These are phyloP conservation scores for Ceratobasidium theobromae DNA, from an alignment of 1,284 basidiomycete species.

Conservation along the genomic window DNA sequence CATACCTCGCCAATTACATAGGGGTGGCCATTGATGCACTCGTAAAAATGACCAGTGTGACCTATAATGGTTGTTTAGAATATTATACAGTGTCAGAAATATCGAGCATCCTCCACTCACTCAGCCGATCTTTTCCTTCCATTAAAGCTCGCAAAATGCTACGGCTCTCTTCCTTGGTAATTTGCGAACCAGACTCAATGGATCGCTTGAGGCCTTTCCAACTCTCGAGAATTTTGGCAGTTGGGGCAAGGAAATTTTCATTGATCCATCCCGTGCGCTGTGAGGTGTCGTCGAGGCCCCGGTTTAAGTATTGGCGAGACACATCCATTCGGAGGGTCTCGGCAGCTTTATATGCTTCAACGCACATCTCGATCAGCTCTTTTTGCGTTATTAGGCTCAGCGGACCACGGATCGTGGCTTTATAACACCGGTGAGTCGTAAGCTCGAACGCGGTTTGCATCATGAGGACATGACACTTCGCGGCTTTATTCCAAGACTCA, in stretches of 20 bases:
- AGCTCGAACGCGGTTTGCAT: conserved; percentile 48
- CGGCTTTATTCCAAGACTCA: conserved; percentile 47
- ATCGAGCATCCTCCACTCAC: too few species aligned
- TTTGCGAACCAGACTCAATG: background rate
- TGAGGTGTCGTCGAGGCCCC: background rate
- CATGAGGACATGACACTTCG: conserved; percentile 45
- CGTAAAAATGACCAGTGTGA: conserved; percentile 52
- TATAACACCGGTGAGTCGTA: conserved; percentile 2
- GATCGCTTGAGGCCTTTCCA: conserved; percentile 27
- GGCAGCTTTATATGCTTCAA: background rate
- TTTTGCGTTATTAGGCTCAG: conserved; percentile 24
- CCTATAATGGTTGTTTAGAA: background rate
- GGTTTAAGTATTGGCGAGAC: background rate
- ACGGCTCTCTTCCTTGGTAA: background rate
- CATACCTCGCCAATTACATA: conserved; percentile 53
- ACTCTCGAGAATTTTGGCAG: conserved; percentile 7
- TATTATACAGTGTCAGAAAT: too few species aligned
- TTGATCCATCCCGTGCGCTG: background rate
- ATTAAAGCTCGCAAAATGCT: background rate
- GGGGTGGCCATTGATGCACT: conserved; percentile 53
- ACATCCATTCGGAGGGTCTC: background rate
- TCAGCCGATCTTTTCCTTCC: background rate
- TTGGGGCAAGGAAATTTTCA: background rate
- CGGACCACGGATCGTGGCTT: conserved; percentile 27
- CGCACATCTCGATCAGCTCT: conserved; percentile 34